Evolutionary conservation across 108 stramenopile genomes (phyloP).

Genomic region (Schizochytrium sp.): DNA sequence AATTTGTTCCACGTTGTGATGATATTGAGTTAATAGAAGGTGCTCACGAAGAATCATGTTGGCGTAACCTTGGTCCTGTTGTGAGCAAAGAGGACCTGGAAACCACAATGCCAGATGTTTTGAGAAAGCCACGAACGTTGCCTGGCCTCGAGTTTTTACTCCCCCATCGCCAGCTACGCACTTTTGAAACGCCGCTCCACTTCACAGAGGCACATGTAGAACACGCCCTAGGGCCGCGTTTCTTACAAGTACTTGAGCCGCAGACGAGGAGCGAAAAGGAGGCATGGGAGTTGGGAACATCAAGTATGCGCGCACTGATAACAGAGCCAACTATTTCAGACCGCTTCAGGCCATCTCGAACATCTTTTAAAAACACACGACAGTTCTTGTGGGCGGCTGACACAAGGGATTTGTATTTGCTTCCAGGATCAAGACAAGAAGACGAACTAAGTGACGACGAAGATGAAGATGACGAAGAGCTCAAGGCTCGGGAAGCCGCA

Average conservation of each 20-base stretch:
- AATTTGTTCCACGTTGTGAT: background rate
- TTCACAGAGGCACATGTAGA: background rate
- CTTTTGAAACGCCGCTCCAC: background rate
- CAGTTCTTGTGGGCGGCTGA: background rate
- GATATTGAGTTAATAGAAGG: background rate
- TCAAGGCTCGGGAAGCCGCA: background rate
- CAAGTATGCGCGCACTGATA: background rate
- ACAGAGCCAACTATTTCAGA: constrained; percentile 34
- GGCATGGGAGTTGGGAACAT: background rate
- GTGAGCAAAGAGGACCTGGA: background rate
- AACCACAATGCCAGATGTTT: background rate
- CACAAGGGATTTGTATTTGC: background rate
- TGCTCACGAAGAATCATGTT: constrained; percentile 4
- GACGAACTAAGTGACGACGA: constrained; percentile 53
- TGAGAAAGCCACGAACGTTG: background rate
- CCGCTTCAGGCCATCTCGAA: background rate
- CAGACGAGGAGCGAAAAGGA: background rate
- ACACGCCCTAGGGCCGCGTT: background rate
- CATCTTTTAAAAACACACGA: background rate
- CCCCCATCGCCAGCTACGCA: background rate
- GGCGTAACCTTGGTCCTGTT: background rate
- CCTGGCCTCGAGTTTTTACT: constrained; percentile 34
- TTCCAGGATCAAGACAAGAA: background rate
- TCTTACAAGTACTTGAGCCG: background rate
- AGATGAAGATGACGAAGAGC: background rate